Conservation (phyloP, 306 rosid species). For the Lagenaria siceraria region DNA sequence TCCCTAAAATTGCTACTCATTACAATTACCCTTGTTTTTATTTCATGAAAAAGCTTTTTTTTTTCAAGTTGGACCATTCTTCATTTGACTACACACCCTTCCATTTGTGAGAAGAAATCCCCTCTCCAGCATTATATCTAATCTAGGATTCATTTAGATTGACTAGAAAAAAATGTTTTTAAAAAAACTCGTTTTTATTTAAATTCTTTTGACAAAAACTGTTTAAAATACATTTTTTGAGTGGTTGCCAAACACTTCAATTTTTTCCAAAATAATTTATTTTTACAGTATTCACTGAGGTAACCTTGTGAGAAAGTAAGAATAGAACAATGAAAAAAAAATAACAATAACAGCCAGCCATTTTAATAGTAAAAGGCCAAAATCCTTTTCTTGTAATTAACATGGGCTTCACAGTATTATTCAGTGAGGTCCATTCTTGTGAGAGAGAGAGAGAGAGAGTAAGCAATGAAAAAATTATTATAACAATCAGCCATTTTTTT, state of each 20-base stretch:
- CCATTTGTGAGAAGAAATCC: not conserved
- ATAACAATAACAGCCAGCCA: not conserved
- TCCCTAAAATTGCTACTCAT: too few species aligned
- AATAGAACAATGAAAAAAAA: not conserved
- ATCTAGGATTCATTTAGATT: too few species aligned
- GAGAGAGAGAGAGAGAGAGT: not conserved
- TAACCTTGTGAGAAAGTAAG: not conserved
- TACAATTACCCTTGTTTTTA: too few species aligned
- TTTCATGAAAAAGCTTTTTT: not conserved
- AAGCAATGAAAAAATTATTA: not conserved
- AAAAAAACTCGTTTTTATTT: too few species aligned
- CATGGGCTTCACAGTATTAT: not conserved
- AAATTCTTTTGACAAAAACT: too few species aligned
- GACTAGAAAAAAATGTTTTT: too few species aligned
- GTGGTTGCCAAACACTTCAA: too few species aligned
- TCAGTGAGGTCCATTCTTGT: not conserved
- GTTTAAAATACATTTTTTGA: too few species aligned
- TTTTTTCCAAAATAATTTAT: too few species aligned
- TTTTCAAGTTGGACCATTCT: not conserved
- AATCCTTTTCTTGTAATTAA: not conserved
- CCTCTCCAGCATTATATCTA: not conserved
- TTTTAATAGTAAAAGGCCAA: not conserved
- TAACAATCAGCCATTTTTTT: not conserved
- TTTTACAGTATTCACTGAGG: not conserved
- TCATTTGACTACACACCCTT: not conserved